Evolutionary conservation across 2,329 filamentous ascomycete genomes (phyloP).

Genomic region (Fonsecaea pugnacius): DNA sequence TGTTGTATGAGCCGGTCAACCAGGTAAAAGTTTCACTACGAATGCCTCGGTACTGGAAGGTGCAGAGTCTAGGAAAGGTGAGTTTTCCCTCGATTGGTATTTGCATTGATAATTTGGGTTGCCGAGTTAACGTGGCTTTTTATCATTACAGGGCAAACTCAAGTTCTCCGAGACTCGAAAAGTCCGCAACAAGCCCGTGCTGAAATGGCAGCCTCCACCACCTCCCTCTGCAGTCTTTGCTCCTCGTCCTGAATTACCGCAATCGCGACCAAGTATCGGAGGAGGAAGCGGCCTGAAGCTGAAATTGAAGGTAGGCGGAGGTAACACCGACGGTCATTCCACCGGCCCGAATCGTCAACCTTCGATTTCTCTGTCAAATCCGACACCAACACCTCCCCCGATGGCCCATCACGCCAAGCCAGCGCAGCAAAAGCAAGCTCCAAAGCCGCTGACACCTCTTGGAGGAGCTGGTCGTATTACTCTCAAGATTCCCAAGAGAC

Average conservation of each 20-base stretch:
- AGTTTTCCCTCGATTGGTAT: conserved; percentile 24
- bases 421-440: conserved; percentile 16
- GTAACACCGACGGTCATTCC: conserved; percentile 5
- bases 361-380: conserved; percentile 40
- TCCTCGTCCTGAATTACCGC: conserved; percentile 20
- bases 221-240: conserved; percentile 9
- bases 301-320: conserved; percentile 39
- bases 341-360: conserved; percentile 5
- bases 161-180: conserved; percentile 48
- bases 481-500: conserved; percentile 14
- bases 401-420: conserved; percentile 2
- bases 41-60: conserved; percentile 63
- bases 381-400: conserved; percentile 39
- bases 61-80: conserved; percentile 58
- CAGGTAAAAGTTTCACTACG: conserved; percentile 56
- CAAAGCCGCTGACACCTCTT: conserved; percentile 1
- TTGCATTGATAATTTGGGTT: conserved; percentile 18
- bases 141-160: conserved; percentile 45
- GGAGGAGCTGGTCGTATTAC: conserved; percentile 6
- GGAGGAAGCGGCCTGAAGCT: conserved; percentile 23
- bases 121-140: background rate
- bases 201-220: conserved; percentile 39
- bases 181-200: conserved; percentile 45
- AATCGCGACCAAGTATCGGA: conserved; percentile 17
- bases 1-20: conserved; percentile 60